Conservation (phyloP, 306 rosid genomes). For the Malus sieversii region DNA sequence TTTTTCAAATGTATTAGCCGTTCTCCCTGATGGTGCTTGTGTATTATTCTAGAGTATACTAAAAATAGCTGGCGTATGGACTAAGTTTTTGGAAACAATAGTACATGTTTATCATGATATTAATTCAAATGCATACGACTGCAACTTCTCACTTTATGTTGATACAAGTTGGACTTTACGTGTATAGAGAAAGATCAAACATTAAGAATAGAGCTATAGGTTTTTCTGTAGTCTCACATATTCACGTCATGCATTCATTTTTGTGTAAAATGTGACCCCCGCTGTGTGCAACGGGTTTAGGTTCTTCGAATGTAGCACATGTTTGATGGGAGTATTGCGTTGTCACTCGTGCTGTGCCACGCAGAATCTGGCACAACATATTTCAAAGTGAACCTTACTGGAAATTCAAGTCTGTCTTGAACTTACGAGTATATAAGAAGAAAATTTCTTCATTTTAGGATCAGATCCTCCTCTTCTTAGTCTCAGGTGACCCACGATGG, state of each 20-base stretch:
- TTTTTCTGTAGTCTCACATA: not conserved
- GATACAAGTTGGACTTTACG: not conserved
- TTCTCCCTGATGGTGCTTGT: not conserved
- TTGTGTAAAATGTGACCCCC: not conserved
- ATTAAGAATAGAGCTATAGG: too few species aligned
- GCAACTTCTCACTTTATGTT: not conserved
- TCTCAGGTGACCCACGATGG: not conserved
- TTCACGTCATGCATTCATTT: not conserved
- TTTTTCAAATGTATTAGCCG: not conserved
- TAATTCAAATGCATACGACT: not conserved
- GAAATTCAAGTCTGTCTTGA: too few species aligned
- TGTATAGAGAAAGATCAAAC: not conserved
- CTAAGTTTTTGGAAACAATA: not conserved
- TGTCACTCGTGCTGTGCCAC: not conserved
- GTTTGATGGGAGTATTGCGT: not conserved
- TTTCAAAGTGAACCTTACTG: not conserved
- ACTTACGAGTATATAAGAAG: not conserved
- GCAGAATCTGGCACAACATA: not conserved
- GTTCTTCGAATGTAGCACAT: not conserved
- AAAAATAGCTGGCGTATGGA: not conserved
- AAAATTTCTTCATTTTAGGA: not conserved
- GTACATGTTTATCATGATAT: not conserved
- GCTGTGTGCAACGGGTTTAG: not conserved
- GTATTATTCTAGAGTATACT: not conserved
- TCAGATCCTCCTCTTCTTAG: not conserved